Base-by-base conservation (phyloP, 1,284 basidiomycete genomes). In the Marasmius fiardii region DNA sequence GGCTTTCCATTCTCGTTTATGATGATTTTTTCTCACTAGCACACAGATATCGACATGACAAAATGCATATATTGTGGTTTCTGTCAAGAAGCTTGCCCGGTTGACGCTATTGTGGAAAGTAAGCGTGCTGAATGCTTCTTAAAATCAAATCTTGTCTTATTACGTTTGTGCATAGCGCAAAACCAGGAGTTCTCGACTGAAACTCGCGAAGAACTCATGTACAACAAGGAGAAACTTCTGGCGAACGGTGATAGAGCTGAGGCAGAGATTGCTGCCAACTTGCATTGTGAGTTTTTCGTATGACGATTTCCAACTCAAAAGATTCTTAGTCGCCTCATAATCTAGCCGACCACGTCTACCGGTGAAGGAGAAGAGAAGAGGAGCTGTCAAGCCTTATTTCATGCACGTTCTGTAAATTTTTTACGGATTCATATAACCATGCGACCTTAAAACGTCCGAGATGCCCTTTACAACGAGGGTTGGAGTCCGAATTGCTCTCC, bases 31-130 rank as follows among this genome's bases (percentile, higher is more conserved):
- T 20, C 52, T 48, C 12, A 26, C 3, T 39, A 24, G 54, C 14
- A 58, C 44, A 18, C 60, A 94, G 93, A 97, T 74, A 94, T 98
- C 67, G 96, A 98, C 73, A 98, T 92, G 89, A 92, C 90, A 55
- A 92, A 86, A 80, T 98, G 95, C 74, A 98, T 98, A 69, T 98
- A 98, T 79, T 98, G 95, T 73, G 93, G 94, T 58, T 95, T 95
- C 80, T 95, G 94, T 75, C 95, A 97, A 75, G 97, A 99, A 78
- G 97, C 97, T 33, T 99, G 97, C 74, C 97, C 97, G 12, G 97
- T 99, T 58, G 97, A 99, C 74, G 97, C 97, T 56, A 99, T 99
- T 66, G 97, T 99, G 58, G 97, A 99, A 80, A 98, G 94, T 95
- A 70, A 66, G 92, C 80, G 37, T 16, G 52, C 37, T 57, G 23